A percentile compares a stretch with the other conserved stretches of the same genome.
Evolutionary conservation across 2,329 filamentous ascomycete genomes (phyloP).

Genomic region (Madurella mycetomatis): DNA sequence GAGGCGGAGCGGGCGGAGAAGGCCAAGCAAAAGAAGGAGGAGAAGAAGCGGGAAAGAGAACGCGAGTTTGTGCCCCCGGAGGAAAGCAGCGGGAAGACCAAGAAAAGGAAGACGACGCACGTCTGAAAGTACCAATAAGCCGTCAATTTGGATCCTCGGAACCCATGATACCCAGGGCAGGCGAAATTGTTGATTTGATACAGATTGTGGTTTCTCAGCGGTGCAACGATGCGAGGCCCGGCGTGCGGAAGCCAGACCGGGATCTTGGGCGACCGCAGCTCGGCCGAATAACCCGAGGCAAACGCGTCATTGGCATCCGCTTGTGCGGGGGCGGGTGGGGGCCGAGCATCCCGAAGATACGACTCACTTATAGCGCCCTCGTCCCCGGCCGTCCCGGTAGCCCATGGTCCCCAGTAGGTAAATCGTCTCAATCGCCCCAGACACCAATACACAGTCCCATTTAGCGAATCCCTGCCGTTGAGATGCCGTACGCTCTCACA

Average conservation of each 20-base stretch:
- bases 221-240: neutral
- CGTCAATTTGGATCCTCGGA: constrained; percentile 7
- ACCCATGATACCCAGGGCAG: constrained; percentile 23
- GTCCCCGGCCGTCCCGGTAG: neutral
- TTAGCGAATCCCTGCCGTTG: constrained; percentile 8
- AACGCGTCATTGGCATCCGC: constrained; percentile 15
- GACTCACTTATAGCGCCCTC: neutral
- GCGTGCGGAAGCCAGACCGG: neutral
- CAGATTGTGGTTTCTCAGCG: neutral
- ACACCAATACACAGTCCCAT: neutral
- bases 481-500: constrained; percentile 54
- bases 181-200: constrained; percentile 2
- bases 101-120: constrained; percentile 54
- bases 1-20: constrained; percentile 78
- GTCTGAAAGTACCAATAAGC: constrained; percentile 11
- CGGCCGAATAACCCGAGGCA: constrained; percentile 19
- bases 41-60: constrained; percentile 79
- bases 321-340: constrained; percentile 18
- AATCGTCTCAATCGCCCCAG: neutral
- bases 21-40: constrained; percentile 81
- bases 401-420: neutral
- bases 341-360: neutral
- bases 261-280: neutral
- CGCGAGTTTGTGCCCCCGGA: constrained; percentile 84
- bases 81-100: constrained; percentile 62